phyloP scores from a whole-genome alignment of 768 basidiomycete species.

The Melanogaster broomeanus region DNA sequence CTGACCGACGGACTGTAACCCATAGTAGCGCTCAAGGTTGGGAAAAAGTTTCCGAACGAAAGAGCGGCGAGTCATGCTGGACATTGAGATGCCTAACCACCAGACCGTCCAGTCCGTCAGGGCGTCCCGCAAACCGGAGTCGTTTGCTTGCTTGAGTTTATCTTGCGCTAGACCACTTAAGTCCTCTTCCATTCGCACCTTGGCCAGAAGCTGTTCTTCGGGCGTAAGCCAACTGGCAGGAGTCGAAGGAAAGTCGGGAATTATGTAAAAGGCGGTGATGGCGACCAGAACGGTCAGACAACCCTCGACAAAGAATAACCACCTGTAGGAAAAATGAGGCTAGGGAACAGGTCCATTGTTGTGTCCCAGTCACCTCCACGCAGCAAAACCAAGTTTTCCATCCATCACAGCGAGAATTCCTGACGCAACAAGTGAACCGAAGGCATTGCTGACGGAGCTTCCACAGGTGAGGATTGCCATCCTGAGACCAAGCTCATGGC shows the following conservation, averaged over 20 bases:
- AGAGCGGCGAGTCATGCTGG: constrained; percentile 55
- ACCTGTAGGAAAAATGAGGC: constrained; percentile 38
- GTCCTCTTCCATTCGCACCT: constrained; percentile 62
- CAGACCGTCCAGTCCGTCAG: constrained; percentile 79
- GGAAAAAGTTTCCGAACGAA: constrained; percentile 80
- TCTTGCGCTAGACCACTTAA: constrained; percentile 51
- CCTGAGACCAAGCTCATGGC: constrained; percentile 65
- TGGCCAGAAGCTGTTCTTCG: constrained; percentile 55
- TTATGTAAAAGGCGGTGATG: constrained; percentile 54
- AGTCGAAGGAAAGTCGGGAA: constrained; percentile 73
- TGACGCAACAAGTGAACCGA: constrained; percentile 77
- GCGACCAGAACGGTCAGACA: constrained; percentile 54
- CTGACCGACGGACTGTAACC: constrained; percentile 63
- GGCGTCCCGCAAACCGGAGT: constrained; percentile 54
- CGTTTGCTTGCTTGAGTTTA: constrained; percentile 37
- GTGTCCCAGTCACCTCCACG: constrained; percentile 62
- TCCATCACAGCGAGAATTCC: constrained; percentile 72
- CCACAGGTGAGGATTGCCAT: constrained; percentile 71
- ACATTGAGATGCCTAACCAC: constrained; percentile 69
- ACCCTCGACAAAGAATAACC: constrained; percentile 73
- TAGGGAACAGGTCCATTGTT: background rate
- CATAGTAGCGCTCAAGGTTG: constrained; percentile 72
- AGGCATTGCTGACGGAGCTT: constrained; percentile 76
- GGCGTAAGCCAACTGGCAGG: constrained; percentile 59
- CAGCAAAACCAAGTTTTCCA: constrained; percentile 60